phyloP scores from a whole-genome alignment of 441 rosid species.

The Populus tomentosa region DNA sequence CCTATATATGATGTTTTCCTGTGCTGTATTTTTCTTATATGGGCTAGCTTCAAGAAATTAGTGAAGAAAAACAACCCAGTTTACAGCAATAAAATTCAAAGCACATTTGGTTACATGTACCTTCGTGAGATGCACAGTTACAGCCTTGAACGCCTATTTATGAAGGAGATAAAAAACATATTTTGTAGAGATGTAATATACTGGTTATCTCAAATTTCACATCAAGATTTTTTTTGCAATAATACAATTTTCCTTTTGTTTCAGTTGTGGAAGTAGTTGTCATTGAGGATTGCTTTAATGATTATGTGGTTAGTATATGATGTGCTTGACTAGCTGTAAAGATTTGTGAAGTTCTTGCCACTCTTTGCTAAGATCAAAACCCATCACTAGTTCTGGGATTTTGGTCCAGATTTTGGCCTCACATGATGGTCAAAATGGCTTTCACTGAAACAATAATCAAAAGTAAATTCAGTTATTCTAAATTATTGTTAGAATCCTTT shows the following conservation, averaged over 20 bases:
- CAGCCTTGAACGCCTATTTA: conserved; percentile 13
- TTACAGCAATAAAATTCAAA: neutral
- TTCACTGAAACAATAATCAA: neutral
- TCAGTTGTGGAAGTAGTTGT: conserved; percentile 3
- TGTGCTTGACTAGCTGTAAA: neutral
- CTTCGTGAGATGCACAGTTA: conserved; percentile 6
- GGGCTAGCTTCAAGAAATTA: neutral
- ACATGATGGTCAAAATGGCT: neutral
- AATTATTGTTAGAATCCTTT: conserved; percentile 6
- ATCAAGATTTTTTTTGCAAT: neutral
- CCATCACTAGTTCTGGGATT: neutral
- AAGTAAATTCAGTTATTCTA: neutral
- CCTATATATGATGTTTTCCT: conserved; percentile 6
- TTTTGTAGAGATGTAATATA: neutral
- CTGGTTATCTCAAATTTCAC: neutral
- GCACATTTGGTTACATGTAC: neutral
- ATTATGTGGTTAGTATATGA: conserved; percentile 3
- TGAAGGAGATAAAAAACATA: conserved; percentile 4
- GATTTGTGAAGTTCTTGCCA: neutral
- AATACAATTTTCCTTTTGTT: neutral
- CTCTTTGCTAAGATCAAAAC: conserved; percentile 3
- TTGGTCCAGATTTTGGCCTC: neutral
- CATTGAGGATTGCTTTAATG: conserved; percentile 6
- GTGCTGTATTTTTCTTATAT: conserved; percentile 15
- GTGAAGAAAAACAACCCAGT: conserved; percentile 9